Base-by-base conservation (phyloP, 2,329 filamentous ascomycete genomes). In the Lecanicillium sp. region DNA sequence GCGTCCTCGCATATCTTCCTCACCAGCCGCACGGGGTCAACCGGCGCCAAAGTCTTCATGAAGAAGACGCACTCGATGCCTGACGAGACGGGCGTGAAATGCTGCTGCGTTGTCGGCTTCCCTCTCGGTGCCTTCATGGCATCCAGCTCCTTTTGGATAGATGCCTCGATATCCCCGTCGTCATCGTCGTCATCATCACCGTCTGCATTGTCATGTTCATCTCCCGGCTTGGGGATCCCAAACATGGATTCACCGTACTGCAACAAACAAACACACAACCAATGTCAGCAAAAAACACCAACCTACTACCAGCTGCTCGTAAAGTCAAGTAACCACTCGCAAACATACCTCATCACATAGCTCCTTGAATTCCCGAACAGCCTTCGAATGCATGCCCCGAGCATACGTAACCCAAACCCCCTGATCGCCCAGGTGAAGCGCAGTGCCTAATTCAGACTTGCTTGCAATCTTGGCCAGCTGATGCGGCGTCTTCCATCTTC, bases 331-430 rank as follows among this genome's bases (percentile, higher is more conserved):
- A n/a, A n/a, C n/a, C n/a, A n/a, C n/a, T n/a, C n/a, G n/a, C 6
- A 25, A 25, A 25, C 22, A 25, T 59, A 84, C 80, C 64, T 83
- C 71, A 31, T 80, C 70, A 51, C 86, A 83, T 16, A 88, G 62
- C 42, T 72, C 61, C 41, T 68, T 69, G 45, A 88, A 68, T 55
- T 90, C 85, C 35, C 70, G 65, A 3, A 83, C 71, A 12, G 83
- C 82, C 57, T 79, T 82, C 30, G 67, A 68, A 59, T 85, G 83
- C 64, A 83, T 81, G 47, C 76, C 75, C 53, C 81, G 74, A 37
- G 81, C 77, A 55, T 83, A 89, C 0, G 84, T 88, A 19, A 81
- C 80, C 83, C 83, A 90, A 42, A 90, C 78, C 5, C 85, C 85
- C 37, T 71, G 66, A 51, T 88, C 82, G 5, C 83, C 83, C 5